Evolutionary conservation across 2,329 filamentous ascomycete species (phyloP), one percentile per base, ranked within the genome.

Genomic region (Zymoseptoria ardabiliae): DNA sequence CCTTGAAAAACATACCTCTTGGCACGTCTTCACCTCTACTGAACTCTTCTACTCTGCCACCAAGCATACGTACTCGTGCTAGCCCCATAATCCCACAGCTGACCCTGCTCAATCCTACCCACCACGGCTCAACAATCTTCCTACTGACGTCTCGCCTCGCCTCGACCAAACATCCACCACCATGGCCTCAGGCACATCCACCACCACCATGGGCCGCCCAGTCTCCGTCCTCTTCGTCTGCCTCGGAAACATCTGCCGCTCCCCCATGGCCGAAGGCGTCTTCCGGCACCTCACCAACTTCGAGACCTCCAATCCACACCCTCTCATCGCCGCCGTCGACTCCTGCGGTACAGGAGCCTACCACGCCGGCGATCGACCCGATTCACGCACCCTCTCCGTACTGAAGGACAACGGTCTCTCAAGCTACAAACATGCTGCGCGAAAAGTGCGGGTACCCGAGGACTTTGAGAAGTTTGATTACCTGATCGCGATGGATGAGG

Each of bases 181-280:
- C 55, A 64, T 57, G 52, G 53, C 62, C 53, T 49, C 60, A 50
- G 58, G 30, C 23, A 58, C 30, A 21, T 52, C 58, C 51, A 57
- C 64, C 60, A 45, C 64, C 25, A 60, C 68, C 22, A n/a, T n/a
- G n/a, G 63, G 65, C 30, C 70, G 69, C 52, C 70, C 72, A 66
- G 70, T 90, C 57, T 91, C 87, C 2, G 88, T 97, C 45, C 84
- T 97, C 56, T 97, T 97, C 72, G 93, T 97, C 68, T 99, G 94
- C 76, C 82, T 97, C 35, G 94, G 94, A 73, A 99, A 99, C 76
- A 97, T 97, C 71, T 99, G 83, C 70, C 83, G 85, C 61, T 96
- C 91, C 7, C 90, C 94, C 30, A 97, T 99, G 94, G 91, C 92
- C 52, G 93, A 97, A 79, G 94, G 90, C 54, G 89, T 96, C 65